A percentile compares a stretch with the other conserved stretches of the same genome.
Evolutionary conservation across 2,329 filamentous ascomycete species (phyloP).

Genomic region (Sclerotiophoma versabilis): DNA sequence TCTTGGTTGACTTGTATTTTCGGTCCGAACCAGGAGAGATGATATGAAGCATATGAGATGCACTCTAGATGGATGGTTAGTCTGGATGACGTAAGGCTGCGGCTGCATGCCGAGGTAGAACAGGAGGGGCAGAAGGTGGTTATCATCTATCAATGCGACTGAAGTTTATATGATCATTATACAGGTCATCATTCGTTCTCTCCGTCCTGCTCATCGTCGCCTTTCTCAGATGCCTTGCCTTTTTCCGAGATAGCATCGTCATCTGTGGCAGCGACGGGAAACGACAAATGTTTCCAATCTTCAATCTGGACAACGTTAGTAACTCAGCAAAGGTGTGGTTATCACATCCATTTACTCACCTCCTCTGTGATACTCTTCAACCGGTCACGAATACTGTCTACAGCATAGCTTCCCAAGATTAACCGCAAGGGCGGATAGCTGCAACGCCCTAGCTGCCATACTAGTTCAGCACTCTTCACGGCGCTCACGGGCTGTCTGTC

Average conservation of each 20-base stretch:
- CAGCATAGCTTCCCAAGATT: constrained; percentile 90
- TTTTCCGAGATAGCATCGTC: constrained; percentile 33
- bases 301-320: constrained; percentile 26
- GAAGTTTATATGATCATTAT: background rate
- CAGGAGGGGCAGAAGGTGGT: constrained; percentile 13
- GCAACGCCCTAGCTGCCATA: constrained; percentile 94
- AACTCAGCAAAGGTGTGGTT: too few species aligned
- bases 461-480: constrained; percentile 88
- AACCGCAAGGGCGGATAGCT: constrained; percentile 88
- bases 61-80: constrained; percentile 1
- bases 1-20: background rate
- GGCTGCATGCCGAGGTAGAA: constrained; percentile 30
- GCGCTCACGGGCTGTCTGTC: constrained; percentile 92
- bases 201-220: constrained; percentile 35
- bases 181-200: constrained; percentile 15
- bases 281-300: constrained; percentile 38
- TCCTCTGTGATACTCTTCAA: constrained; percentile 92
- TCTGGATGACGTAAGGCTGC: constrained; percentile 30
- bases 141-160: background rate
- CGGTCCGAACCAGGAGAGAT: background rate
- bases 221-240: constrained; percentile 22
- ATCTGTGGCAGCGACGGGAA: constrained; percentile 25
- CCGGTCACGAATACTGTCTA: constrained; percentile 92
- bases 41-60: background rate
- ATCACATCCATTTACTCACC: constrained; percentile 53